These are phyloP conservation scores for Litsea cubeba DNA, from an alignment of 164 flowering plant species.

Conservation along the genomic window DNA sequence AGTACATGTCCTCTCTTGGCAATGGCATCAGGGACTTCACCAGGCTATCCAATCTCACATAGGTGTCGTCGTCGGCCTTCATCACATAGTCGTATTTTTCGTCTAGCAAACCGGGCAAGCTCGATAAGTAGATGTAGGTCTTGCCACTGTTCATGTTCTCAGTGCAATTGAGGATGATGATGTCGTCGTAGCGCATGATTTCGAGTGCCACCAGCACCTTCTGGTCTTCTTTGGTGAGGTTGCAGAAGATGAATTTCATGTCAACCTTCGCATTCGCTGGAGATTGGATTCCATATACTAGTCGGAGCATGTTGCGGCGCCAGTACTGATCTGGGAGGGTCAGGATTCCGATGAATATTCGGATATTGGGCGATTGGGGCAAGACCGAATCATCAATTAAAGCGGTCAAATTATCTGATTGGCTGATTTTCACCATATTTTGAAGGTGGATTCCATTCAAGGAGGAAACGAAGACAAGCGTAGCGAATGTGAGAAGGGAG, in stretches of 20 bases:
- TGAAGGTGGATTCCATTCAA: slow-evolving; percentile 62
- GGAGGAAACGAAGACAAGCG: slow-evolving; percentile 55
- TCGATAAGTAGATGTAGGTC: slow-evolving; percentile 69
- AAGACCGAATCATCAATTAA: slow-evolving; percentile 27
- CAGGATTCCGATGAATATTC: slow-evolving; percentile 67
- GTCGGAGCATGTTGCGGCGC: slow-evolving; percentile 68
- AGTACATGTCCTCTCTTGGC: slow-evolving; percentile 15
- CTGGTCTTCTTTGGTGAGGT: slow-evolving; percentile 78
- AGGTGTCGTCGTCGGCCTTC: slow-evolving; percentile 19
- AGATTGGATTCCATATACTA: slow-evolving; percentile 60
- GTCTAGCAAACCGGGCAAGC: slow-evolving; percentile 41
- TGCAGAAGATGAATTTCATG: slow-evolving; percentile 81
- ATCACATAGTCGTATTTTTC: slow-evolving; percentile 18
- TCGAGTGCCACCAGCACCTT: slow-evolving; percentile 63
- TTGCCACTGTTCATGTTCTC: slow-evolving; percentile 91
- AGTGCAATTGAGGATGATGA: slow-evolving; percentile 68
- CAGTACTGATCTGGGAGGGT: slow-evolving; percentile 72
- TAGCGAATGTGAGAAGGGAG: slow-evolving; percentile 33
- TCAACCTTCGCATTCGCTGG: slow-evolving; percentile 44
- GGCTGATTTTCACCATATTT: slow-evolving; percentile 32
- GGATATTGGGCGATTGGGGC: slow-evolving; percentile 24
- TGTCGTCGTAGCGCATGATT: slow-evolving; percentile 75
- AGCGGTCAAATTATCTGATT: slow-evolving; percentile 27
- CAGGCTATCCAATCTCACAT: slow-evolving; percentile 2
- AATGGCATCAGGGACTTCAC: slow-evolving; percentile 9